phyloP scores from a whole-genome alignment of 2,329 filamentous ascomycete species.

The Ophiostoma montium region DNA sequence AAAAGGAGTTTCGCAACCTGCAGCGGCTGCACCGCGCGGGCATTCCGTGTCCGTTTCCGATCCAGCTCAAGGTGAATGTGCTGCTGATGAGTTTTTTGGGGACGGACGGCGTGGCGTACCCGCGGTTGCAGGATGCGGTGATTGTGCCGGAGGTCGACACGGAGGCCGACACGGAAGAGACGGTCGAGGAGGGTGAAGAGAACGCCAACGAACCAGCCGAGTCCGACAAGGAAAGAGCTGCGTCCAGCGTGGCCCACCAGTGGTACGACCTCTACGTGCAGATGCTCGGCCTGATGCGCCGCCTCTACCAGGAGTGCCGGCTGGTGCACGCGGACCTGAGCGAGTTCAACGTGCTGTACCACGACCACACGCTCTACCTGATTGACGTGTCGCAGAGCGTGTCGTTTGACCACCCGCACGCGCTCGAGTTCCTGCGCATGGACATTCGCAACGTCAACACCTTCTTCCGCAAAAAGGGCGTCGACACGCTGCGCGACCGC shows the following conservation, averaged over 20 bases:
- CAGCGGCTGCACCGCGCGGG: conserved; percentile 69
- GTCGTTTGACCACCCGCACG: conserved; percentile 88
- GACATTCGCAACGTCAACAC: conserved; percentile 95
- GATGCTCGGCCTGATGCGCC: conserved; percentile 75
- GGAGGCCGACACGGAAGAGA: too few relatives aligned
- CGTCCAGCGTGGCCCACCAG: conserved; percentile 27
- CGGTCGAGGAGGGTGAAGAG: conserved; percentile 41
- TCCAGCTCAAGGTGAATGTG: conserved; percentile 84
- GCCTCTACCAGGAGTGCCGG: conserved; percentile 80
- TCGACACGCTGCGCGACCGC: conserved; percentile 67
- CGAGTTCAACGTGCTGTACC: conserved; percentile 95
- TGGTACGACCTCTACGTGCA: conserved; percentile 74
- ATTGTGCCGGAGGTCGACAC: conserved; percentile 31
- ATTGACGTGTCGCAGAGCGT: conserved; percentile 98
- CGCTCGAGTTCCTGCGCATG: conserved; percentile 89
- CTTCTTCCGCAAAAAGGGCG: conserved; percentile 78
- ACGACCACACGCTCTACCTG: conserved; percentile 70
- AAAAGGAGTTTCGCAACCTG: conserved; percentile 95
- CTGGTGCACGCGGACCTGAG: conserved; percentile 93
- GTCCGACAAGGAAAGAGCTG: too few relatives aligned
- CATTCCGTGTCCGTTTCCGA: conserved; percentile 80
- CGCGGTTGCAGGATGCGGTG: conserved; percentile 74
- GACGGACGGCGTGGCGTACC: conserved; percentile 76
- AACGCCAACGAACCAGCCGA: too few relatives aligned
- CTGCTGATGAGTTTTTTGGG: conserved; percentile 91